Percentiles rank a stretch among this genome's conserved stretches.
phyloP scores from a whole-genome alignment of 495 filamentous ascomycete species.

The Daldinia bambusicola region DNA sequence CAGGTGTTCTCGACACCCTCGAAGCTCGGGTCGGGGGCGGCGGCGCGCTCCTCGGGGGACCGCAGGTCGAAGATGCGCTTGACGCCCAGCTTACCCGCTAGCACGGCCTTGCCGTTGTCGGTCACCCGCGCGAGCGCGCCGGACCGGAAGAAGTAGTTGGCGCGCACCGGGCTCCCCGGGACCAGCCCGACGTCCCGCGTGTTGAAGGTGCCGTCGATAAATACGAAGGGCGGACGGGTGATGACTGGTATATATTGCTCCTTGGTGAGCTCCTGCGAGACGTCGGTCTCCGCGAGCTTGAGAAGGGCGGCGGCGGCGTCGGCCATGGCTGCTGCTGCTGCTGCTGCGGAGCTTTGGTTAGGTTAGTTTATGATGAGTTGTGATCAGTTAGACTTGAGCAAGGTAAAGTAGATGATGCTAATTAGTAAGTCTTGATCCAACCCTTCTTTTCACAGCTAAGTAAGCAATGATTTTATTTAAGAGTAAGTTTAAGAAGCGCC shows the following conservation, averaged over 20 bases:
- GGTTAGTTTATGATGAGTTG: not conserved
- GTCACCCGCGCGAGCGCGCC: slow-evolving; percentile 56
- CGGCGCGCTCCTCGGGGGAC: slow-evolving; percentile 50
- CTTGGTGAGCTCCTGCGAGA: slow-evolving; percentile 45
- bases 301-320: slow-evolving; percentile 48
- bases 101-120: slow-evolving; percentile 49
- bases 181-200: slow-evolving; percentile 65
- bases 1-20: slow-evolving; percentile 55
- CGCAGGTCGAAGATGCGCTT: slow-evolving; percentile 58
- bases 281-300: slow-evolving; percentile 53
- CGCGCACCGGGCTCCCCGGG: slow-evolving; percentile 53
- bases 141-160: slow-evolving; percentile 63
- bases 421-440: not conserved
- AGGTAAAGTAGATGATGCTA: not conserved
- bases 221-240: slow-evolving; percentile 63
- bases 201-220: slow-evolving; percentile 63
- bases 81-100: slow-evolving; percentile 53
- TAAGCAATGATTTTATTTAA: not conserved
- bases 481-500: not conserved
- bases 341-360: not conserved
- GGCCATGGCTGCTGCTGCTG: slow-evolving; percentile 39
- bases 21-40: slow-evolving; percentile 52
- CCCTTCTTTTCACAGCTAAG: not conserved
- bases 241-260: slow-evolving; percentile 47
- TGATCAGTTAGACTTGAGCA: not conserved